Evolutionary conservation across 257 asterid species (phyloP), one percentile per base, ranked within the genome.

Genomic region (Przewalskia tangutica): DNA sequence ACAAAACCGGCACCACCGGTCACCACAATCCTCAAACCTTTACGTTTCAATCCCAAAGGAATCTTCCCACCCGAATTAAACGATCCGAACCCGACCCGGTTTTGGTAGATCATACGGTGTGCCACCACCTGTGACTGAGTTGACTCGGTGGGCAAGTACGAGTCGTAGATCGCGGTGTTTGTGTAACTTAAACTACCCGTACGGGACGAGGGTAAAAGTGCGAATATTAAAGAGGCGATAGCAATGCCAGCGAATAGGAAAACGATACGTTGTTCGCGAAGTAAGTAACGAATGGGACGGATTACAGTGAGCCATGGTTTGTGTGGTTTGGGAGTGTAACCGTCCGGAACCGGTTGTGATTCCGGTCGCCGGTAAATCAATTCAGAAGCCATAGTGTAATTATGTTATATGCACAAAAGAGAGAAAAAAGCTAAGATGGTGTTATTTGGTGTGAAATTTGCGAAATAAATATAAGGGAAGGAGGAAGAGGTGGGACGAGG

Each of bases 1-100:
- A 95, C 99, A 82, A 95, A 95, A 0, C 99, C 99, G 6, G 99
- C 98, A 4, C 99, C 99, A 27, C 99, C 99, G 0, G 99, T 95
- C 1, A 95, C 99, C 50, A 95, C 94, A 66, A 95, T 94, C 77
- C 99, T 88, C 79, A 88, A 70, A 5, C 95, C 91, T 85, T 91
- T 92, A 17, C 96, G 88, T 36, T 92, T 89, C 63, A 95, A 82
- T 0, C 98, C 99, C 11, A 95, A 82, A 8, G 98, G 98, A 44
- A 95, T 90, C 88, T 92, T 95, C 18, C 99, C 98, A 8, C 91
- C 95, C n/a, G 91, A 90, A 85, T 88, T 86, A 86, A 86, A 50
- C 20, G 85, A 38, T 5, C 91, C 92, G 84, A 91, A 79, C 17
- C 89, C 93, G 81, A 82, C 83, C 2, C 91, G 90, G 89, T 88